Evolutionary conservation across 2,329 filamentous ascomycete genomes (phyloP), one percentile per base, ranked within the genome.

Genomic region (Alternaria ventricosa): DNA sequence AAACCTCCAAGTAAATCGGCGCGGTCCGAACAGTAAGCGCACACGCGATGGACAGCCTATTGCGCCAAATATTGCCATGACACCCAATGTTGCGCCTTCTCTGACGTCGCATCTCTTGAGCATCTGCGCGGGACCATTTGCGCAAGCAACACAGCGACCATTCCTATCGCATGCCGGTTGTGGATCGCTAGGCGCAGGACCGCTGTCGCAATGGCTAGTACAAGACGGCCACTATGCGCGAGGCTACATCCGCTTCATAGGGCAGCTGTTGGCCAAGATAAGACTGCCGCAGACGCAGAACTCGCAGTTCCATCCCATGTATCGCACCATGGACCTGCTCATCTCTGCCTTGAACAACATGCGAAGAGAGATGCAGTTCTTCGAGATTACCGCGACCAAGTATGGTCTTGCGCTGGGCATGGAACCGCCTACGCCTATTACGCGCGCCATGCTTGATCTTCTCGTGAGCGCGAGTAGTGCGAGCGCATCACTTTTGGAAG

Each of bases 141-240:
- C 78, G 4, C 78, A 79, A 27, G 89, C 90, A 11, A 92, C 90
- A 0, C 88, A 90, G 63, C 86, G 89, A 57, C 84, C 87, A 0
- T 93, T 93, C 79, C 87, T 93, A 55, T 83, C 82, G 11, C 84
- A 87, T 51, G 90, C 90, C 6, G 90, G 90, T 13, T 82, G 84
- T 59, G 90, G 91, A 22, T 86, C 84, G 0, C 81, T 91, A 18
- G 81, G 86, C 18, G 87, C 87, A 53, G 72, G 82, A 0, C 79
- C 83, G 1, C 82, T 93, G 11, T 85, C 86, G 20, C 84, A 85
- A 76, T 93, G 91, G 91, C 87, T 93, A 46, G 87, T 88, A 12
- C 90, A 92, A 77, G 90, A 93, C 78, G 84, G 88, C 9, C 86
- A 93, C 63, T 91, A 92, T 79, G 88, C 90, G 33, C 89, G 91